phyloP scores from a whole-genome alignment of 176 grass and related monocot genomes.

The Lolium rigidum region DNA sequence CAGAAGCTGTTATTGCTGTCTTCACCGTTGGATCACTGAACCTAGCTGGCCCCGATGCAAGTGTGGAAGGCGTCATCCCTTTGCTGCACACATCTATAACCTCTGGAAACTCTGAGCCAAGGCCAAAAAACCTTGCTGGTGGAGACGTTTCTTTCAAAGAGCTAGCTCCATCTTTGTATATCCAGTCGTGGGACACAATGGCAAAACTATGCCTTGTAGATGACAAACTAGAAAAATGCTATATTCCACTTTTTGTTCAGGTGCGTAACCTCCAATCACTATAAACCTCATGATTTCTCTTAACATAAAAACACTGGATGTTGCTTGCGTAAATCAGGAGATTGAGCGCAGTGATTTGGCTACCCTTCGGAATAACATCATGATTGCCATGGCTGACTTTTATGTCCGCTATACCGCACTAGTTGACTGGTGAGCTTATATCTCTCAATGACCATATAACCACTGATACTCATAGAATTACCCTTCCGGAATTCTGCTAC shows the following conservation, averaged over 20 bases:
- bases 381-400: conserved; percentile 92
- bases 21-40: conserved; percentile 91
- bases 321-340: conserved; percentile 68
- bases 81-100: conserved; percentile 85
- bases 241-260: conserved; percentile 98
- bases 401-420: conserved; percentile 92
- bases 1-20: conserved; percentile 68
- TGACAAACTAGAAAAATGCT: no score
- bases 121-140: conserved; percentile 63
- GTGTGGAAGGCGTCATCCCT: conserved; percentile 68
- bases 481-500: conserved; percentile 28
- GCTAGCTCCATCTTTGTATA: conserved; percentile 75
- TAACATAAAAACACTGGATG: conserved; percentile 38
- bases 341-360: conserved; percentile 85
- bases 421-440: conserved; percentile 81
- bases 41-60: conserved; percentile 73
- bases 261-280: conserved; percentile 40
- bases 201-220: conserved; percentile 89
- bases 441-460: conserved; percentile 13
- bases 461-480: conserved; percentile 24
- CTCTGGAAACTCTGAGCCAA: conserved; percentile 73
- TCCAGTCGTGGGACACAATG: conserved; percentile 92
- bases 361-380: conserved; percentile 91
- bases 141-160: conserved; percentile 74
- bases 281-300: conserved; percentile 11